Conservation (phyloP, 352 stramenopile species). For the Phytophthora palmivora region DNA sequence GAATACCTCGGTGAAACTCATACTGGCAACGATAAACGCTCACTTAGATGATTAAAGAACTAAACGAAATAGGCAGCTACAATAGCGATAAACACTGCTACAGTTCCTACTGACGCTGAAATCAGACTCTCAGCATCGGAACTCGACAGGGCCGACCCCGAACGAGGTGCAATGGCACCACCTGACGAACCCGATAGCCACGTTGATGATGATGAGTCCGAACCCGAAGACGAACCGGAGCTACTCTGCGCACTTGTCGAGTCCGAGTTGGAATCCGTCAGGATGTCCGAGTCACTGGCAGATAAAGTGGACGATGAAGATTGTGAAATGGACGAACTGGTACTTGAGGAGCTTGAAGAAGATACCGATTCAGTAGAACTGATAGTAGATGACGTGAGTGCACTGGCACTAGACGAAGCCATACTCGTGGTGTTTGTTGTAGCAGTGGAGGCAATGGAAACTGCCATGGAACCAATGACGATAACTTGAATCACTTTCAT, state of each 20-base stretch:
- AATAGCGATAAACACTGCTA: too few relatives aligned
- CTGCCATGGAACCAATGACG: constrained; percentile 6
- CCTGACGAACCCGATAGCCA: constrained; percentile 2
- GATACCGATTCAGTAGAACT: not conserved
- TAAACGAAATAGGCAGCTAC: too few relatives aligned
- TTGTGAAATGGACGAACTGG: not conserved
- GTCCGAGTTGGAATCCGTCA: constrained; percentile 16
- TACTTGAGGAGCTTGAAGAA: not conserved
- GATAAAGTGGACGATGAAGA: constrained; percentile 2
- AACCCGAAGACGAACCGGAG: constrained; percentile 12
- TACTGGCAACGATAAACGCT: too few relatives aligned
- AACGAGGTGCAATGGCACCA: constrained; percentile 22
- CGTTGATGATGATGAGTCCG: constrained; percentile 4
- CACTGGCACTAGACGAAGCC: not conserved
- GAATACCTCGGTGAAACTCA: too few relatives aligned
- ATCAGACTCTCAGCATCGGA: too few relatives aligned
- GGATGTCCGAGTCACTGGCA: constrained; percentile 9
- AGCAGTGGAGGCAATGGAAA: constrained; percentile 12
- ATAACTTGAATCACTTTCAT: constrained; percentile 32
- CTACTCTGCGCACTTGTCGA: constrained; percentile 17
- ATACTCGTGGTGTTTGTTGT: not conserved
- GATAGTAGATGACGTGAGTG: constrained; percentile 3
- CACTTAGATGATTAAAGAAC: too few relatives aligned
- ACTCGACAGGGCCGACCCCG: constrained; percentile 15
- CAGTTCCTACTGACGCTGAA: too few relatives aligned